Percentiles rank a stretch among this genome's conserved stretches.
phyloP scores from a whole-genome alignment of 2,329 filamentous ascomycete genomes.

The Ceratocystis albifundus region DNA sequence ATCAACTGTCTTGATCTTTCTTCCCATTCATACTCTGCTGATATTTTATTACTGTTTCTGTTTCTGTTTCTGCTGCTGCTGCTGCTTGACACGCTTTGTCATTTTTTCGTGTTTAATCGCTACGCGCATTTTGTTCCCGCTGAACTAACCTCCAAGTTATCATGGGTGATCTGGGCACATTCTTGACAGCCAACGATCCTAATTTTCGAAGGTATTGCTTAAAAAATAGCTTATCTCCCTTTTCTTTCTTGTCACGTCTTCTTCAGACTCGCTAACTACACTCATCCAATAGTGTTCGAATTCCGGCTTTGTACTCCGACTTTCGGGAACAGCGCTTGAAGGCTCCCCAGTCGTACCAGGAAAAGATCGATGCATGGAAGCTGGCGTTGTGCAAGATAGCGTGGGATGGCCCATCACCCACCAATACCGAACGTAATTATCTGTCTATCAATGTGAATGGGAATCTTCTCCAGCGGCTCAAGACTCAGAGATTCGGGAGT shows the following conservation, averaged over 20 bases:
- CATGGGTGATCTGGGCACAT: constrained; percentile 60
- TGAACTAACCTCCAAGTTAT: constrained; percentile 23
- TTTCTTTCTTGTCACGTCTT: neutral
- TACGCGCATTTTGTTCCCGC: no score
- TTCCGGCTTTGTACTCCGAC: constrained; percentile 81
- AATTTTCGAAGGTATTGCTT: constrained; percentile 45
- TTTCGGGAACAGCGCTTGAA: constrained; percentile 61
- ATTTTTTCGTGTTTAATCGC: no score
- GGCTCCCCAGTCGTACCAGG: constrained; percentile 74
- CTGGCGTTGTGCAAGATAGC: constrained; percentile 59
- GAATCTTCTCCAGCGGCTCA: constrained; percentile 56
- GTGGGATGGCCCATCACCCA: constrained; percentile 45
- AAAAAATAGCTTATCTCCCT: neutral
- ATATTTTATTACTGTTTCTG: neutral
- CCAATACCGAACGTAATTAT: constrained; percentile 35
- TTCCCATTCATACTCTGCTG: neutral
- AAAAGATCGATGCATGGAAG: constrained; percentile 71
- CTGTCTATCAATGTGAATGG: constrained; percentile 47
- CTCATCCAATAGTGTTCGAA: constrained; percentile 47
- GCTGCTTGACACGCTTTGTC: neutral
- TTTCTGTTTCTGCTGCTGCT: no score
- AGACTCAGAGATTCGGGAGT: constrained; percentile 65
- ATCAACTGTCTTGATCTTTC: neutral
- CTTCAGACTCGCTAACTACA: neutral
- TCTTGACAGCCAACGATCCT: constrained; percentile 48